Base-by-base conservation (phyloP, 495 filamentous ascomycete genomes). In the Aspergillus panamensis region DNA sequence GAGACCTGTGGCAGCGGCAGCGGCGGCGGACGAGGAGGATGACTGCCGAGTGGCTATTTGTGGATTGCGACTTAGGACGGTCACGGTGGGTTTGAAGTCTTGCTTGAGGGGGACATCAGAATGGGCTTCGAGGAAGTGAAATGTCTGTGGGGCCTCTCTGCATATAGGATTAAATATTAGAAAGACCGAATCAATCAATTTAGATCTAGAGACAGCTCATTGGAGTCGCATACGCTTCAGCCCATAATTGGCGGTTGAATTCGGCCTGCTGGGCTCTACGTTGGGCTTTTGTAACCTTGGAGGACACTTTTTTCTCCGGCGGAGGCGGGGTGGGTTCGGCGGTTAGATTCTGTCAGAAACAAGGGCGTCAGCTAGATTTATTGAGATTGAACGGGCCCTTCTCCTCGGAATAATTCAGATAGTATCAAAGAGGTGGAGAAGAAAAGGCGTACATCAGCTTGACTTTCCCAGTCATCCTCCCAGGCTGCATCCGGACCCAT, bases 381-480 rank as follows among this genome's bases (percentile, higher is more conserved):
- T 25, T 25, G 2, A 25, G 25, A 25, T 25, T 5, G 25, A 25
- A 25, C 5, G 25, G 25, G 25, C 25, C 5, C 25, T 25, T 25
- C 25, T 5, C 25, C 25, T 25, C 52, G 39, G 19, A 39, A n/a
- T 19, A 16, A 49, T 35, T 16, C 19, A 42, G 17, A 12, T 30
- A 20, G 32, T n/a, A 53, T 16, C 32, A 16, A 16, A 42, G 3
- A 1, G 14, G 12, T n/a, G 30, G 10, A 21, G 30, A 5, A 40
- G 16, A 20, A 2, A 40, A 29, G 33, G 68, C 74, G 57, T 75
- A 87, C 84, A 75, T 96, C 90, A 37, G 88, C 90, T 66, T 88
- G 78, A 6, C 73, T 75, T 67, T 92, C 88, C 90, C 91, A 96
- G 64, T 96, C 89, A 61, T 93, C 90, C 55, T 91, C 92, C 92